Evolutionary conservation across 768 basidiomycete genomes (phyloP).

Genomic region (Gloeopeniophorella convolvens): DNA sequence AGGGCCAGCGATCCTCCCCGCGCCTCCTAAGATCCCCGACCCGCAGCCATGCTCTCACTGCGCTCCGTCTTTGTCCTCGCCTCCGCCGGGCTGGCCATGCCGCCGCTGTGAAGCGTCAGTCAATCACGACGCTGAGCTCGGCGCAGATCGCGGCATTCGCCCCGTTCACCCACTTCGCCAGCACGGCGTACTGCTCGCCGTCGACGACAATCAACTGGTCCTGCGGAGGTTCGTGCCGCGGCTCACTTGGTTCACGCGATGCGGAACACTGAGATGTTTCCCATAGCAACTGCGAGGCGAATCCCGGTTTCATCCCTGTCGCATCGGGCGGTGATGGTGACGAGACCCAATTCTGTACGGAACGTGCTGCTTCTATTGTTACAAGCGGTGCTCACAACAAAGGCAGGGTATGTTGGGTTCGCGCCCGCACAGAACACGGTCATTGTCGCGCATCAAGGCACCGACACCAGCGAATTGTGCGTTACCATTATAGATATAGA

Average conservation of each 20-base stretch:
- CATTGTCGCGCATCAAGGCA: conserved; percentile 36
- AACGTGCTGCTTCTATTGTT: too few species aligned
- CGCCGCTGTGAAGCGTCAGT: conserved; percentile 4
- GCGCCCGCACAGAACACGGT: conserved; percentile 33
- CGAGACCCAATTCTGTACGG: conserved; percentile 37
- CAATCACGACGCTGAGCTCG: conserved; percentile 22
- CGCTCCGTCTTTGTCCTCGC: background rate
- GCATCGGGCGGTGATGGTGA: conserved; percentile 44
- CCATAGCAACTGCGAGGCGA: conserved; percentile 41
- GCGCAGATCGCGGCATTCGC: conserved; percentile 25
- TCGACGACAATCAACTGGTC: conserved; percentile 25
- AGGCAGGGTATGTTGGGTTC: conserved; percentile 49
- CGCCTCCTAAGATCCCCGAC: too few species aligned
- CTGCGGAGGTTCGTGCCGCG: conserved; percentile 25
- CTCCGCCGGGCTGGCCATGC: background rate
- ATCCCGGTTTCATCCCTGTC: conserved; percentile 40
- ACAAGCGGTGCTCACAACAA: background rate
- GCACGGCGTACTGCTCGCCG: conserved; percentile 29
- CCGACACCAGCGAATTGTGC: conserved; percentile 29
- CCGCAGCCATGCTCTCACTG: background rate
- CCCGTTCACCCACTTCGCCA: conserved; percentile 29
- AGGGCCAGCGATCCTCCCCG: too few species aligned
- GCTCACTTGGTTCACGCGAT: too few species aligned
- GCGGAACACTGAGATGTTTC: background rate
- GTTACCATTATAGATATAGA: background rate